Conservation (phyloP, 2,329 filamentous ascomycete species). For the Phymatotrichopsis omnivora region DNA sequence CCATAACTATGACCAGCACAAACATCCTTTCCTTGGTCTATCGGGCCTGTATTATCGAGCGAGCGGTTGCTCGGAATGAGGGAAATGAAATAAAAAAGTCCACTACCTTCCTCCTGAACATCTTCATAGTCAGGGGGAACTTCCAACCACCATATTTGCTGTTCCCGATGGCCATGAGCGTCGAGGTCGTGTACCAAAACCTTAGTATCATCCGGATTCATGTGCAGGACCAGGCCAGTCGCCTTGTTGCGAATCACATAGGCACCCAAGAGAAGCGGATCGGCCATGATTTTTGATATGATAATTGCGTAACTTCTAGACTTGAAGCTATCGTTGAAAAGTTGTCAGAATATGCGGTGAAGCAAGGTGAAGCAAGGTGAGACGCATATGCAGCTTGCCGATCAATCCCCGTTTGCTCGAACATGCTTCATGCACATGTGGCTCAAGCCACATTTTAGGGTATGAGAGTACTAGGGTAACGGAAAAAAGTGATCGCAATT, state of each 20-base stretch:
- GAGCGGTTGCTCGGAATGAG: background rate
- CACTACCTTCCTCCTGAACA: background rate
- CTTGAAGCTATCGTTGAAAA: too few relatives aligned
- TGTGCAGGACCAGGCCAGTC: background rate
- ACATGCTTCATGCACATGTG: too few relatives aligned
- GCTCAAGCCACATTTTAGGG: too few relatives aligned
- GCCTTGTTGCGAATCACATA: conserved; percentile 6
- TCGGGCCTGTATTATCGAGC: background rate
- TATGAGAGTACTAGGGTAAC: too few relatives aligned
- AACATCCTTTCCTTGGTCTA: background rate
- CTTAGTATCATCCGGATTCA: background rate
- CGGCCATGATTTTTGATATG: background rate
- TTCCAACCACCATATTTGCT: conserved; percentile 12
- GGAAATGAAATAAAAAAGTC: background rate
- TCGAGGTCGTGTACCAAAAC: background rate
- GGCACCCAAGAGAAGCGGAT: background rate
- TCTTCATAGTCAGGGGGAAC: background rate
- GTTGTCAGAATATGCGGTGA: too few relatives aligned
- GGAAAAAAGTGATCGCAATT: too few relatives aligned
- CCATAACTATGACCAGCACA: background rate
- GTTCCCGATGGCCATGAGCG: background rate
- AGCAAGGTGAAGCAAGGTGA: too few relatives aligned
- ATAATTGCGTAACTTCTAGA: too few relatives aligned
- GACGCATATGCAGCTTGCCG: too few relatives aligned
- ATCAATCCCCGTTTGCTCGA: too few relatives aligned